Base-by-base conservation (phyloP, 176 grass and related monocot species). In the Areca catechu region DNA sequence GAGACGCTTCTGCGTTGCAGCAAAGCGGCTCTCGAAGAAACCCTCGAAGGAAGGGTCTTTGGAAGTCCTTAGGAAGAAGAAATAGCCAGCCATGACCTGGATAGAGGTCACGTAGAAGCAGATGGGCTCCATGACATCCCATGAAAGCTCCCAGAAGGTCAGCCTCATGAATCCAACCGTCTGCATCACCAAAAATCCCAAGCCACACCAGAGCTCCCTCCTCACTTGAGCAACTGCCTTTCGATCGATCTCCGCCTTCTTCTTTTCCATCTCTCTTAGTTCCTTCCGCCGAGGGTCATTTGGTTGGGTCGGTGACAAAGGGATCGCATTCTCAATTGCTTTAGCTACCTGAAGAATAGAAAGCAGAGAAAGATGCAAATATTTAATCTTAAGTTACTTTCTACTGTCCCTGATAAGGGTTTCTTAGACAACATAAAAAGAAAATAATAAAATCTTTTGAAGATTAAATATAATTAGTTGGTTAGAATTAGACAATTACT, bases 121-220 rank as follows among this genome's bases (percentile, higher is more conserved):
- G 43, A 96, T 96, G 30, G 91, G 91, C 74, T 96, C 91, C 91
- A 96, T 96, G 4, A 96, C 91, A n/a, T 96, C 86, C 91, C 91
- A 96, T 16, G 86, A 88, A 0, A 96, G 83, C 84, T 96, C 91
- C 86, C 91, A 96, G 67, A 96, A 96, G 4, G 91, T 96, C 34
- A 96, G 83, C 74, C 91, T 67, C 86, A 84, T 80, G 74, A 96
- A 90, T 22, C 76, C 86, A 6, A 68, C 77, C 7, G 91, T 96
- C 60, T 96, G 91, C 20, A 75, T 17, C 18, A 80, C 54, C 47
- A 96, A 49, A 69, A 84, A 83, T 0, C 76, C 80, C 37, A 90
- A 50, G 4, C 91, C 91, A 19, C 62, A 66, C 86, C 91, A 90
- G 20, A 96, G 80, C 81, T 96, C 91, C 3, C 68, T 82, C 0